Base-by-base conservation (phyloP, 2,329 filamentous ascomycete genomes). In the Fusarium sp. region DNA sequence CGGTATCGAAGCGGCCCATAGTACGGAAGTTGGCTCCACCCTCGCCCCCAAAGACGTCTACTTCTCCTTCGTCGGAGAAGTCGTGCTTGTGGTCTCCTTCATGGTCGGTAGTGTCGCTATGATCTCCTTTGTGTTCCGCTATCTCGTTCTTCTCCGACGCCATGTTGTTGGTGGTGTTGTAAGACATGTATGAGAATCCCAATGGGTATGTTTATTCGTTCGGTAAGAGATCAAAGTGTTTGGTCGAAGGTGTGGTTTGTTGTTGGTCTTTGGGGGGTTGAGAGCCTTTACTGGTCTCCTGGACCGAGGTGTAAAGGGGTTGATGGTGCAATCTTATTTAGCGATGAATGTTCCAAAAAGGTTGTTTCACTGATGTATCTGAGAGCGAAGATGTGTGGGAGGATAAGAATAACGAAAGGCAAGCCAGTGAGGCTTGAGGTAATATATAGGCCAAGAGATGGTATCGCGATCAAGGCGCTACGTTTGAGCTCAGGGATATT, bases 101-200 rank as follows among this genome's bases (percentile, higher is more conserved):
- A 59, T 65, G 63, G 63, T 65, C 63, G 63, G 63, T 65, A 38
- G 63, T 37, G 63, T 65, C 52, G 63, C 63, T 59, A 38, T 65
- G 50, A 59, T 65, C 63, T 47, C 62, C 62, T 59, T 59, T 30
- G 52, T 27, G 58, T 63, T 67, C 57, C 30, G 65, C 20, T 62
- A 47, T 63, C 65, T 67, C 65, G 58, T 67, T 63, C 58, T 66
- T 61, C 54, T 66, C 32, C 56, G 58, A 57, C 47, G 63, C 63
- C 47, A 67, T 67, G 65, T 67, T 35, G 58, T 67, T 61, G 64
- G 64, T 61, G 63, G 63, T 66, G 56, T 66, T 66, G 64, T 66
- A 57, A 66, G 64, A 61, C 12, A 54, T 66, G 64, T 54, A 43
- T 66, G 56, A 35, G 52, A 52, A 65, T 52, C n/a, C 40, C 60